These are phyloP conservation scores for Taiozyma onychis DNA, from an alignment of 1,139 yeast genomes.

Conservation along the genomic window DNA sequence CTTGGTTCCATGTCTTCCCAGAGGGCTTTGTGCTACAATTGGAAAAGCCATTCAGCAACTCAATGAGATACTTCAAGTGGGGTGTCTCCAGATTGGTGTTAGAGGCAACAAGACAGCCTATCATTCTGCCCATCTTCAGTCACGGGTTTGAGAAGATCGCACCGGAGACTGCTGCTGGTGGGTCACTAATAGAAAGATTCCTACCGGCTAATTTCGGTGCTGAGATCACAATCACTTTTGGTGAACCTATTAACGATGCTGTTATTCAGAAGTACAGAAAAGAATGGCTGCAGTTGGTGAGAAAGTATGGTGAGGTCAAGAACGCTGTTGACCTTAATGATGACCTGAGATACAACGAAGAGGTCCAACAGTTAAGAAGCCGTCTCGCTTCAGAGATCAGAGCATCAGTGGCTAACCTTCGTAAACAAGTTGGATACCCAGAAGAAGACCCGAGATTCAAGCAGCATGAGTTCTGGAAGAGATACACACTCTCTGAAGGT, in stretches of 20 bases:
- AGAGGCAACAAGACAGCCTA: slow-evolving; percentile 80
- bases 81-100: slow-evolving; percentile 80
- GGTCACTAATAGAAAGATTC: slow-evolving; percentile 44
- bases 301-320: slow-evolving; percentile 42
- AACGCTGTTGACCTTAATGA: slow-evolving; percentile 55
- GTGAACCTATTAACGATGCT: slow-evolving; percentile 61
- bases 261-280: slow-evolving; percentile 54
- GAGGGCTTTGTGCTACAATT: slow-evolving; percentile 92
- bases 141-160: slow-evolving; percentile 84
- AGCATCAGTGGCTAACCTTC: slow-evolving; percentile 51
- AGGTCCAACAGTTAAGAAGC: slow-evolving; percentile 61
- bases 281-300: slow-evolving; percentile 63
- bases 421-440: slow-evolving; percentile 49
- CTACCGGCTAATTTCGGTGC: slow-evolving; percentile 66
- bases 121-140: slow-evolving; percentile 83
- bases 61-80: slow-evolving; percentile 96
- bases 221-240: slow-evolving; percentile 64
- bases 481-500: slow-evolving; percentile 60
- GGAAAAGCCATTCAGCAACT: slow-evolving; percentile 68
- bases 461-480: slow-evolving; percentile 67
- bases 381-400: slow-evolving; percentile 67
- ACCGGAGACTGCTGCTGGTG: slow-evolving; percentile 64
- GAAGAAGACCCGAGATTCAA: slow-evolving; percentile 59
- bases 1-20: slow-evolving; percentile 95
- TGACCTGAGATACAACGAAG: slow-evolving; percentile 55